A percentile compares a stretch with the other conserved stretches of the same genome.
Conservation (phyloP, 768 basidiomycete genomes). For the Nidularia pulvinata region DNA sequence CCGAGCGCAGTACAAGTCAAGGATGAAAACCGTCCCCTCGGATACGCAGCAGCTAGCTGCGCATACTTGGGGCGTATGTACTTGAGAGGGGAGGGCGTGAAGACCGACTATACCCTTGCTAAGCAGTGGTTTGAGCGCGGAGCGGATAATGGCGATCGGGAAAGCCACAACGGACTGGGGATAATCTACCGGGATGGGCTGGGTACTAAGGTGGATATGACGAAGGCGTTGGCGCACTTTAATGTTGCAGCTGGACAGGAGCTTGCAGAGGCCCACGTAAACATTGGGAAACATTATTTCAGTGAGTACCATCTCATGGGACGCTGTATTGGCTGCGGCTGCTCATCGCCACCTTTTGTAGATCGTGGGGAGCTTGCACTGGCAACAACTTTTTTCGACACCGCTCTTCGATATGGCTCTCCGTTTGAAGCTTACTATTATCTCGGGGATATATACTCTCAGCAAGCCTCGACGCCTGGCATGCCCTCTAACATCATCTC, state of each 20-base stretch:
- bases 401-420: constrained; percentile 84
- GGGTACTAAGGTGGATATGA: constrained; percentile 60
- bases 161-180: constrained; percentile 88
- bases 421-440: constrained; percentile 96
- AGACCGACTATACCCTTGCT: constrained; percentile 70
- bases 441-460: constrained; percentile 79
- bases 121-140: constrained; percentile 97
- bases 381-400: constrained; percentile 80
- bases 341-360: constrained; percentile 18
- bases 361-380: constrained; percentile 66
- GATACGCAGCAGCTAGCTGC: constrained; percentile 77
- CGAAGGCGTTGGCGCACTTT: constrained; percentile 69
- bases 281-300: constrained; percentile 81
- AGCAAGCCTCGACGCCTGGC: constrained; percentile 42
- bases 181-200: constrained; percentile 93
- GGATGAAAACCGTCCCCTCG: constrained; percentile 50
- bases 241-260: constrained; percentile 82
- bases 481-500: constrained; percentile 49
- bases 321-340: no score
- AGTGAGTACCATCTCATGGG: constrained; percentile 11
- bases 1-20: constrained; percentile 51
- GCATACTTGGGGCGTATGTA: constrained; percentile 94
- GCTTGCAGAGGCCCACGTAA: constrained; percentile 90
- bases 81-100: constrained; percentile 89
- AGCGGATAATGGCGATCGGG: constrained; percentile 76